Evolutionary conservation across 2,329 filamentous ascomycete genomes (phyloP), one percentile per base, ranked within the genome.

Genomic region (Stemphylium lycopersici): DNA sequence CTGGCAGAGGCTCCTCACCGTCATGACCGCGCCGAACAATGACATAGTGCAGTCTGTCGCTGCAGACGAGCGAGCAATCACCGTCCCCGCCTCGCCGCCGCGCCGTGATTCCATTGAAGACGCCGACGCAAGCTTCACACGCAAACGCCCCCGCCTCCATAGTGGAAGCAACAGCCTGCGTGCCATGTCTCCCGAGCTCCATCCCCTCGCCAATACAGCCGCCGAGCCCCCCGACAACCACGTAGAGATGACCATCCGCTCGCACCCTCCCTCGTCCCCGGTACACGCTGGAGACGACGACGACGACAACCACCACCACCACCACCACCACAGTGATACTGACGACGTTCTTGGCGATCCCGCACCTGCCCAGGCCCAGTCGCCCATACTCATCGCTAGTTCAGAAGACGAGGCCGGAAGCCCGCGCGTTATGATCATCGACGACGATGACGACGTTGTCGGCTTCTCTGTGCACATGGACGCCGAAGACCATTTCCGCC

Each of bases 141-240:
- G 78, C 66, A 81, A 81, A 71, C 76, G 78, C 65, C 78, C 77
- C 55, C 66, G 71, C 41, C 65, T 73, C 46, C 79, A 76, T 63
- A 74, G 75, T 63, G 77, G 71, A 61, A 62, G 58, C 59, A 62
- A 59, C 48, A 65, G 65, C 39, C 62, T 62, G 46, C 66, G 65
- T 49, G 65, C 66, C 59, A 71, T 74, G 63, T 69, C 72, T 20
- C 53, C 66, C 47, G 66, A 73, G 16, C 43, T 63, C 15, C 51
- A 61, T 7, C 48, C 63, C 16, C 55, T 57, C 42, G 50, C 50
- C 33, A 54, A 44, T 47, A 39, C 58, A 26, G 48, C 59, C 58
- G 51, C 55, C 24, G 56, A 56, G 48, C 51, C 58, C 41, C 56
- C 52, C 54, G 59, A 65, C 34, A 52, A 58, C 44, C 73, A 67